Conservation (phyloP, 352 stramenopile genomes). For the Globisporangium yorkense region DNA sequence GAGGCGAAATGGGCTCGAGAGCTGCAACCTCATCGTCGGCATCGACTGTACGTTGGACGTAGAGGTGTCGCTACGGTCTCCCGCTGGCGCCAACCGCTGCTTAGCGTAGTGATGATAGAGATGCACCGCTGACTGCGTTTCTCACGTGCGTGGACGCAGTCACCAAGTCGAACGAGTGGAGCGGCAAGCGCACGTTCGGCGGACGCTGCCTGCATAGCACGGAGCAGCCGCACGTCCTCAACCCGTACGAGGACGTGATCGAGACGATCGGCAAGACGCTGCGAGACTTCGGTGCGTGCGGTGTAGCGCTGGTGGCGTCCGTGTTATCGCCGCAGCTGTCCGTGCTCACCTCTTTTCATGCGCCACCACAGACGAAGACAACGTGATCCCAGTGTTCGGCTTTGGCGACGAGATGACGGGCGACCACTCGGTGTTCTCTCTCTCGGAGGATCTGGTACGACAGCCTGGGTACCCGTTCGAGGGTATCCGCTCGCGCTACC, state of each 20-base stretch:
- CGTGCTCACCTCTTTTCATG: neutral
- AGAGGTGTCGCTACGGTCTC: neutral
- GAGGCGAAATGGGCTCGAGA: conserved; percentile 68
- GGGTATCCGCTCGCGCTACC: conserved; percentile 58
- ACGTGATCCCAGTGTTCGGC: conserved; percentile 75
- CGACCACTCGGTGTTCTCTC: conserved; percentile 75
- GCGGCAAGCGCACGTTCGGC: conserved; percentile 73
- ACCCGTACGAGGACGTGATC: conserved; percentile 86
- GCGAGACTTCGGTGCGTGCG: conserved; percentile 53
- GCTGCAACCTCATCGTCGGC: conserved; percentile 81
- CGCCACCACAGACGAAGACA: conserved; percentile 64
- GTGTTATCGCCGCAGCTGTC: conserved; percentile 1
- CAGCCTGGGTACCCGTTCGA: conserved; percentile 58
- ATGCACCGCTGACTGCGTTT: neutral
- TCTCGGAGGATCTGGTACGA: conserved; percentile 25
- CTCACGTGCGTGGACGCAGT: conserved; percentile 34
- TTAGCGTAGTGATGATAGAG: neutral
- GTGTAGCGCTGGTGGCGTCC: neutral
- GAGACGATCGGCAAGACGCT: conserved; percentile 72
- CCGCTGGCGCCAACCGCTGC: no score
- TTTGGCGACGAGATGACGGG: conserved; percentile 81
- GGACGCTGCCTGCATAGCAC: conserved; percentile 66
- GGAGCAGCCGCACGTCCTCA: conserved; percentile 31
- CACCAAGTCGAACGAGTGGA: conserved; percentile 90
- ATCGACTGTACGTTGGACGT: conserved; percentile 66